Evolutionary conservation across 179 eudicot species (phyloP).

Genomic region (Sideroxylon spinosum): DNA sequence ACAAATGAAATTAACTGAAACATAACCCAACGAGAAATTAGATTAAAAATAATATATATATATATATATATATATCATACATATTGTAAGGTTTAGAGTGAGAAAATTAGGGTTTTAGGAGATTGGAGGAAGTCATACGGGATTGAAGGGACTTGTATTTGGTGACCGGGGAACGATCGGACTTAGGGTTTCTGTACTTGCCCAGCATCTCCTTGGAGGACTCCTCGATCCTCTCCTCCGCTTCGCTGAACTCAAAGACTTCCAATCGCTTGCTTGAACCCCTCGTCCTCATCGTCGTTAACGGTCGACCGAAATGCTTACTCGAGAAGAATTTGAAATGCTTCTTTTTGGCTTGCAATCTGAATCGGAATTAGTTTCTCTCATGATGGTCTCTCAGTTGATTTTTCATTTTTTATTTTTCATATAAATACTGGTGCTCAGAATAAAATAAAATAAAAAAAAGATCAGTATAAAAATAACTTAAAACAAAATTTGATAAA

Average conservation of each 20-base stretch:
- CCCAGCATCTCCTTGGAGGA: conserved; percentile 14
- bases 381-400: too few species aligned
- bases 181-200: conserved; percentile 32
- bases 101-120: background rate
- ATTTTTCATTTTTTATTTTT: too few species aligned
- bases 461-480: too few species aligned
- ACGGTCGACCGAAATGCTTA: background rate
- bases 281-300: conserved; percentile 14
- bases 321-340: background rate
- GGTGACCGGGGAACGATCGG: conserved; percentile 19
- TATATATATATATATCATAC: background rate
- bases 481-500: too few species aligned
- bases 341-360: background rate
- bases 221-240: conserved; percentile 30
- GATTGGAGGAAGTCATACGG: conserved; percentile 27
- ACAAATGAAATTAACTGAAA: background rate
- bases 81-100: background rate
- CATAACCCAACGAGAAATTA: background rate
- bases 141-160: conserved; percentile 42
- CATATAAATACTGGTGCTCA: too few species aligned
- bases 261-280: conserved; percentile 6
- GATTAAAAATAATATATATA: background rate
- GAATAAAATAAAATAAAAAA: too few species aligned
- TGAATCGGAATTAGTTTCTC: too few species aligned
- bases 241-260: conserved; percentile 46